These are phyloP conservation scores for Tieghemiomyces parasiticus DNA, from an alignment of 192 early-diverging fungal species.

Conservation along the genomic window DNA sequence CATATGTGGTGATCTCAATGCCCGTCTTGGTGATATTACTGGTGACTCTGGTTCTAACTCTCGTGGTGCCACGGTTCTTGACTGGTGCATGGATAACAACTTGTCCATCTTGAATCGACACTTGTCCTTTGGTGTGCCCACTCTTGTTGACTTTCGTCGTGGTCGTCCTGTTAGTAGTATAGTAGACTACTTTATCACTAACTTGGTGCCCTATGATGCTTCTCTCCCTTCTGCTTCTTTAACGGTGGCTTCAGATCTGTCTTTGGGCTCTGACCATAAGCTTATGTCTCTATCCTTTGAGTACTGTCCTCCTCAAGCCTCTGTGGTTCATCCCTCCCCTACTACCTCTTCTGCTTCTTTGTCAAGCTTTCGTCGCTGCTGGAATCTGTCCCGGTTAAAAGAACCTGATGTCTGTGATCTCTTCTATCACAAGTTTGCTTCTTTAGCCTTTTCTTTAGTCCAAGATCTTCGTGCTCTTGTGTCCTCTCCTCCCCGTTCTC, in stretches of 20 bases:
- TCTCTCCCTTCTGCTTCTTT: neutral
- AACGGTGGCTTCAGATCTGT: too few species aligned
- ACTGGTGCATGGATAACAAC: neutral
- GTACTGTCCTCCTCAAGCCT: conserved; percentile 14
- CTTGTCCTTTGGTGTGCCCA: conserved; percentile 10
- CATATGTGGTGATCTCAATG: conserved; percentile 15
- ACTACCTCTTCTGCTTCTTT: conserved; percentile 2
- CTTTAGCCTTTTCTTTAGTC: conserved; percentile 7
- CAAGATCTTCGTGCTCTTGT: conserved; percentile 12
- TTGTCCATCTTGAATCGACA: neutral
- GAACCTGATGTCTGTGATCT: neutral
- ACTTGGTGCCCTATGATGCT: too few species aligned
- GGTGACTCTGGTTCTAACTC: conserved; percentile 2
- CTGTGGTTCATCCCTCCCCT: conserved; percentile 1
- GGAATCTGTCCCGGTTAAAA: neutral
- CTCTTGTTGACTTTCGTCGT: neutral
- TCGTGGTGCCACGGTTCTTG: neutral
- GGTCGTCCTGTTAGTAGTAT: neutral
- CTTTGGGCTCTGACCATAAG: too few species aligned
- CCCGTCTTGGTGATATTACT: neutral
- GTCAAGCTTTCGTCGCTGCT: conserved; percentile 1
- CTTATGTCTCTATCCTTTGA: too few species aligned
- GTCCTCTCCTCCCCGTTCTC: conserved; percentile 15
- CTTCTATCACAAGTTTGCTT: neutral
- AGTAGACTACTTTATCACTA: conserved; percentile 11